Evolutionary conservation across 257 asterid species (phyloP).

Genomic region (Solanum virginianum): DNA sequence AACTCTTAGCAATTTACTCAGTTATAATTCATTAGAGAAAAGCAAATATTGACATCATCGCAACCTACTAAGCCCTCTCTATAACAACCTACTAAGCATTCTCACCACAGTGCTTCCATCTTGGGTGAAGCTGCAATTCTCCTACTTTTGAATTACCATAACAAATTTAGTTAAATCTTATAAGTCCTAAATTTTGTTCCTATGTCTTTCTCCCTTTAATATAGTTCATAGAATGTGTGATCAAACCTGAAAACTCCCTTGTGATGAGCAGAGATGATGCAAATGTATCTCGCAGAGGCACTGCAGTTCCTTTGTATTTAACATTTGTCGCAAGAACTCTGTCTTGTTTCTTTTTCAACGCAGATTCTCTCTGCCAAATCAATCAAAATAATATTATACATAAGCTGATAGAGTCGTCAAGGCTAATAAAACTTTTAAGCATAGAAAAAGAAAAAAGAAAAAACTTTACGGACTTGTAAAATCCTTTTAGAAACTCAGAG

Average conservation of each 20-base stretch:
- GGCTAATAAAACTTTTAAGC: neutral
- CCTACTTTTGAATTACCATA: neutral
- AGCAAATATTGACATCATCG: neutral
- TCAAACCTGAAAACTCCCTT: slow-evolving; percentile 46
- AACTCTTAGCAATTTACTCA: neutral
- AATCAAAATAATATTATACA: neutral
- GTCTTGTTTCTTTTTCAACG: slow-evolving; percentile 58
- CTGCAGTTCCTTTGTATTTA: slow-evolving; percentile 13
- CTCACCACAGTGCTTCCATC: neutral
- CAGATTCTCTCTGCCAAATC: slow-evolving; percentile 65
- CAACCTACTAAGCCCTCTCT: neutral
- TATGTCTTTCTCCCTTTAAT: neutral
- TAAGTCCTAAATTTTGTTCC: neutral
- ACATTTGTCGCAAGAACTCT: slow-evolving; percentile 13
- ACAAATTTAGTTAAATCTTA: neutral
- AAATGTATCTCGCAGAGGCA: slow-evolving; percentile 5
- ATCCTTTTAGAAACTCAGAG: neutral
- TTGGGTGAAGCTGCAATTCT: neutral
- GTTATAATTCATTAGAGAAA: neutral
- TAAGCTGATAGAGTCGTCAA: neutral
- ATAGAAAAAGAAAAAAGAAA: neutral
- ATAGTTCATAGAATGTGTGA: slow-evolving; percentile 2
- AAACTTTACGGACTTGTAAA: neutral
- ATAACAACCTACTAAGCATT: neutral
- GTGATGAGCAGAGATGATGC: slow-evolving; percentile 12